Base-by-base conservation (phyloP, 768 basidiomycete genomes). In the Hygrophorus russula region DNA sequence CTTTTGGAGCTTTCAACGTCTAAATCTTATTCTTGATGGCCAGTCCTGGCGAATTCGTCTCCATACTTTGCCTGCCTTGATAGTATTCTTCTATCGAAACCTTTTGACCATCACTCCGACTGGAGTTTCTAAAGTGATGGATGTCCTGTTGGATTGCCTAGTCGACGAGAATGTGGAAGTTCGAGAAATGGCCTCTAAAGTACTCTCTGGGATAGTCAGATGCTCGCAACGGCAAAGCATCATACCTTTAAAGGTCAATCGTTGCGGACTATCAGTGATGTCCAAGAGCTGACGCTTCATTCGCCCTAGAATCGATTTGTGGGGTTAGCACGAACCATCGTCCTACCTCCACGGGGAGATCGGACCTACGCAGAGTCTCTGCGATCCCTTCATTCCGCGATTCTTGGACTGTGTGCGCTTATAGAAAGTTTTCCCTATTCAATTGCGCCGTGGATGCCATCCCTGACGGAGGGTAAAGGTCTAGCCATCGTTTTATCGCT, bases 371-470 rank as follows among this genome's bases (percentile, higher is more conserved):
- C 80, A n/a, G 77, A 80, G 43, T 70, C 77, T 10, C 58, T 92
- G 51, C 75, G 80, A 36, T 70, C 73, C 38, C 68, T 93, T 44
- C 91, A 96, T 57, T 87, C 87, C 24, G 91, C 87, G 5, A 82
- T 97, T 42, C 73, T 97, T 39, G 93, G 93, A 24, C 70, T 92
- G 41, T 88, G 87, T 53, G 87, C 93, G 8, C 70, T 97, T 36
- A 76, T 97, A 40, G 87, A 90, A 57, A 93, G 92, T 45, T 86
- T 85, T 62, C 93, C 93, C 10, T 96, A 94, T 65, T 90, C 91
- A 9, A 85, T 96, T 2, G 93, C 94, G 53, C 71, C 79, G 36
- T 97, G 91, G 83, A 80, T 94, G 73, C 84, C 84, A 24, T 66
- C 82, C 14, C 68, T 88, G 41, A 84, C 83, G 29, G 84, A 87